Evolutionary conservation across 495 filamentous ascomycete genomes (phyloP).

Genomic region (Letharia columbiana): DNA sequence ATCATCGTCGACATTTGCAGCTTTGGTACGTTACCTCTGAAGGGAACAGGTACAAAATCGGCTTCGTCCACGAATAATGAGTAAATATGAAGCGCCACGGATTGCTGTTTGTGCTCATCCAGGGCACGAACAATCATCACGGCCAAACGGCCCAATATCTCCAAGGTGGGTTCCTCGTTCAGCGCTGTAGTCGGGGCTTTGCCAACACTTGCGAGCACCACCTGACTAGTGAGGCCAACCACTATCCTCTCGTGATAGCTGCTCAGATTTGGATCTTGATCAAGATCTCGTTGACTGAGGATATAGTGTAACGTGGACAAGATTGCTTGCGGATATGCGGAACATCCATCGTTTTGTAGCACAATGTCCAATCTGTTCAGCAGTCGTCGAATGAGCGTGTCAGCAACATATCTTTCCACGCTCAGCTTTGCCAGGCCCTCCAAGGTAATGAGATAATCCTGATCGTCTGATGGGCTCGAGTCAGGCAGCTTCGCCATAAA

Average conservation of each 20-base stretch:
- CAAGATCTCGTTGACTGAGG: constrained; percentile 47
- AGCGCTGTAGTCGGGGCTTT: constrained; percentile 38
- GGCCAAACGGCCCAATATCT: constrained; percentile 55
- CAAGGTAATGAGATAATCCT: constrained; percentile 48
- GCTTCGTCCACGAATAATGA: constrained; percentile 41
- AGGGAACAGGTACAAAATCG: constrained; percentile 36
- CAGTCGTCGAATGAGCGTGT: constrained; percentile 58
- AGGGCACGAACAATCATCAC: constrained; percentile 52
- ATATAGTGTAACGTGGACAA: constrained; percentile 59
- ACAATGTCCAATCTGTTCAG: constrained; percentile 56
- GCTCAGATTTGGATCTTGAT: constrained; percentile 41
- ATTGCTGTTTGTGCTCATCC: constrained; percentile 43
- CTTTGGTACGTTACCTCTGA: constrained; percentile 29
- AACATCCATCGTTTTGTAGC: constrained; percentile 45
- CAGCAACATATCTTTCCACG: constrained; percentile 55
- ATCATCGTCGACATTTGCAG: constrained; percentile 45
- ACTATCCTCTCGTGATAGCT: constrained; percentile 56
- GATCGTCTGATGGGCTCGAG: constrained; percentile 32
- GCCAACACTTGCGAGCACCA: constrained; percentile 35
- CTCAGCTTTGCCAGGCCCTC: constrained; percentile 62
- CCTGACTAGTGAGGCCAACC: constrained; percentile 40
- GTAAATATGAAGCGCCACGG: constrained; percentile 48
- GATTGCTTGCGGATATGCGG: constrained; percentile 49
- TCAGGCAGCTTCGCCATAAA: constrained; percentile 66
- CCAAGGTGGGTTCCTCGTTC: constrained; percentile 46